A percentile compares a stretch with the other conserved stretches of the same genome.
phyloP scores from a whole-genome alignment of 495 filamentous ascomycete genomes.

The Xylaria venustula region DNA sequence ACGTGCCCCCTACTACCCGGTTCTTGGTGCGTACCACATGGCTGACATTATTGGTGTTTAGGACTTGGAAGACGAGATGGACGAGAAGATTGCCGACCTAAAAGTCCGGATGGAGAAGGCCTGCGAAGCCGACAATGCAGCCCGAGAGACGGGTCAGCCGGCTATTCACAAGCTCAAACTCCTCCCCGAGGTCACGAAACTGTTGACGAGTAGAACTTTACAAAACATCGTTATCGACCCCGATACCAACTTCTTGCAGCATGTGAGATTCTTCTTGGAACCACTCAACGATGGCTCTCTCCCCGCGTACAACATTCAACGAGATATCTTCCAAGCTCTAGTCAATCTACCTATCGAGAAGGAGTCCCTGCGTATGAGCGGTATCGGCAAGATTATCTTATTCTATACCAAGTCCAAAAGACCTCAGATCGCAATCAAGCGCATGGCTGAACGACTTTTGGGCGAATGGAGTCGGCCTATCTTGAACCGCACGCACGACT shows the following conservation, averaged over 20 bases:
- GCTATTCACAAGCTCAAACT: constrained; percentile 93
- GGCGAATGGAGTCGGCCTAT: constrained; percentile 97
- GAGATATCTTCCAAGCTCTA: constrained; percentile 82
- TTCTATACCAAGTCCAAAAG: constrained; percentile 96
- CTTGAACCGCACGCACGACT: constrained; percentile 87
- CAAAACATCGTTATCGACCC: constrained; percentile 83
- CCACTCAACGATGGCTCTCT: constrained; percentile 88
- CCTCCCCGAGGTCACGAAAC: constrained; percentile 83
- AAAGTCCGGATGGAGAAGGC: constrained; percentile 90
- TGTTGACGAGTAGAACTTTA: constrained; percentile 84
- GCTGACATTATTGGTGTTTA: constrained; percentile 28
- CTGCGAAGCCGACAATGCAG: constrained; percentile 79
- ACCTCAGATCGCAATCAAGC: constrained; percentile 83
- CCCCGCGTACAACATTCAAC: constrained; percentile 95
- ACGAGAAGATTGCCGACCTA: constrained; percentile 84
- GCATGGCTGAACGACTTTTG: constrained; percentile 82
- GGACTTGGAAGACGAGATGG: constrained; percentile 86
- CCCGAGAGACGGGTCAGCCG: constrained; percentile 70
- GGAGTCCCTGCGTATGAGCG: constrained; percentile 82
- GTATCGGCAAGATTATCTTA: constrained; percentile 91
- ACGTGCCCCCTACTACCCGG: constrained; percentile 34
- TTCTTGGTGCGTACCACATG: neutral
- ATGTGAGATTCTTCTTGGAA: constrained; percentile 95
- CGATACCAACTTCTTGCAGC: constrained; percentile 90
- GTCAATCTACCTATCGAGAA: constrained; percentile 82